A percentile compares a stretch with the other conserved stretches of the same genome.
Conservation (phyloP, 164 flowering plant species). For the Nymphaea thermarum region DNA sequence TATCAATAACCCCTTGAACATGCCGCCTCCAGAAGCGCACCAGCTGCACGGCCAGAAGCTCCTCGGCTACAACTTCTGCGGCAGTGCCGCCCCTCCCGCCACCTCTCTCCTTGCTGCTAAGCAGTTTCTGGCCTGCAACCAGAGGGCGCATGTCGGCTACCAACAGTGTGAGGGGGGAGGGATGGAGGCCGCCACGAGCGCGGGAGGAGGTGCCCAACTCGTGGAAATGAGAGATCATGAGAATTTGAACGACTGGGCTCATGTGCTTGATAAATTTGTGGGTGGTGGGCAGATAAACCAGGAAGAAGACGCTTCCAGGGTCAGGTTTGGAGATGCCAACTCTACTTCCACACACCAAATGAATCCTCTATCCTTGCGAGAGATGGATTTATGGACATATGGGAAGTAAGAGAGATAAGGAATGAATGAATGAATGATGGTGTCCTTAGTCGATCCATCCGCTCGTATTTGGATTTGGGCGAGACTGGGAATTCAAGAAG, state of each 20-base stretch:
- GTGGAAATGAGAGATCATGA: slow-evolving; percentile 15
- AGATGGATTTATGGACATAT: slow-evolving; percentile 86
- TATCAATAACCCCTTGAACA: slow-evolving; percentile 12
- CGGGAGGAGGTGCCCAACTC: slow-evolving; percentile 19
- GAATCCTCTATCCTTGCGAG: slow-evolving; percentile 46
- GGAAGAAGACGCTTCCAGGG: slow-evolving; percentile 22
- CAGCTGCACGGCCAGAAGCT: slow-evolving; percentile 14
- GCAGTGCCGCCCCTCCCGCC: slow-evolving; percentile 13
- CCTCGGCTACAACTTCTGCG: slow-evolving; percentile 18
- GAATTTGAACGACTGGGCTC: slow-evolving; percentile 44
- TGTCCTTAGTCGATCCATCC: too few species aligned
- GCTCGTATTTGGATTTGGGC: too few species aligned
- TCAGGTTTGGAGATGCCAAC: slow-evolving; percentile 24
- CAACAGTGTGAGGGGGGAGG: not conserved
- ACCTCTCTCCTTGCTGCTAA: slow-evolving; percentile 24
- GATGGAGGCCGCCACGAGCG: not conserved
- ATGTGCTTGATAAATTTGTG: slow-evolving; percentile 40
- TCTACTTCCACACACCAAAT: slow-evolving; percentile 24
- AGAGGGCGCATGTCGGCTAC: not conserved
- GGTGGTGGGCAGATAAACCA: slow-evolving; percentile 5
- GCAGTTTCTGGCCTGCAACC: slow-evolving; percentile 25
- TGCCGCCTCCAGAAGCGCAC: slow-evolving; percentile 25
- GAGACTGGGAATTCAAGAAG: too few species aligned
- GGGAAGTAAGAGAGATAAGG: slow-evolving; percentile 22
- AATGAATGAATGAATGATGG: too few species aligned